These are phyloP conservation scores for Echites panduratus DNA, from an alignment of 257 asterid genomes.

Conservation along the genomic window DNA sequence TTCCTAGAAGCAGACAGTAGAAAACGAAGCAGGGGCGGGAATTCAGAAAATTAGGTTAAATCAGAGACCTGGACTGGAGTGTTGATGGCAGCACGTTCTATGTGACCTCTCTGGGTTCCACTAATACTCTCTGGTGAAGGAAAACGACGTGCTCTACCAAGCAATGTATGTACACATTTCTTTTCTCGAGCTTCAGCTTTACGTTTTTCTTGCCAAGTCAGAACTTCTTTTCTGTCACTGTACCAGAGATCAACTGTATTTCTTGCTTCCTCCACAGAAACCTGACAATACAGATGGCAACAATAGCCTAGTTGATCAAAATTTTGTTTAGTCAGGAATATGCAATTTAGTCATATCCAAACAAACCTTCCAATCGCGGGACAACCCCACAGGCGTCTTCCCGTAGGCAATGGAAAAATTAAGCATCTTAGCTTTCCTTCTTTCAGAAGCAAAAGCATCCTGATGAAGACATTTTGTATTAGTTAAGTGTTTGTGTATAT, in stretches of 20 bases:
- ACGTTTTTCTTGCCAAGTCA: conserved; percentile 75
- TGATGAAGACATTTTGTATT: conserved; percentile 18
- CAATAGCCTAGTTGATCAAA: conserved; percentile 11
- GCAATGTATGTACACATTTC: conserved; percentile 59
- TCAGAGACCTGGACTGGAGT: conserved; percentile 86
- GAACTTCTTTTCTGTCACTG: conserved; percentile 86
- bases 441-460: conserved; percentile 96
- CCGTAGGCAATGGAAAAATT: conserved; percentile 98
- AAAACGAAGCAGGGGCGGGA: neutral
- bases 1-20: neutral
- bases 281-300: conserved; percentile 42
- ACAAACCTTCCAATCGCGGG: conserved; percentile 94
- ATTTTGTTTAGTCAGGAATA: conserved; percentile 9
- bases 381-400: conserved; percentile 77
- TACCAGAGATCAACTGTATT: conserved; percentile 92
- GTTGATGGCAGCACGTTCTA: conserved; percentile 96
- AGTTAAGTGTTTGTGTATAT: neutral
- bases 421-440: conserved; percentile 99
- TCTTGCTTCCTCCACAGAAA: conserved; percentile 86
- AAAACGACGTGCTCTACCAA: conserved; percentile 85
- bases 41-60: conserved; percentile 4
- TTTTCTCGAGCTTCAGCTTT: conserved; percentile 55
- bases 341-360: conserved; percentile 2
- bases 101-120: conserved; percentile 56
- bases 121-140: conserved; percentile 64